Evolutionary conservation across 305 asterid genomes (phyloP).

Genomic region (Fraxinus angustifolia): DNA sequence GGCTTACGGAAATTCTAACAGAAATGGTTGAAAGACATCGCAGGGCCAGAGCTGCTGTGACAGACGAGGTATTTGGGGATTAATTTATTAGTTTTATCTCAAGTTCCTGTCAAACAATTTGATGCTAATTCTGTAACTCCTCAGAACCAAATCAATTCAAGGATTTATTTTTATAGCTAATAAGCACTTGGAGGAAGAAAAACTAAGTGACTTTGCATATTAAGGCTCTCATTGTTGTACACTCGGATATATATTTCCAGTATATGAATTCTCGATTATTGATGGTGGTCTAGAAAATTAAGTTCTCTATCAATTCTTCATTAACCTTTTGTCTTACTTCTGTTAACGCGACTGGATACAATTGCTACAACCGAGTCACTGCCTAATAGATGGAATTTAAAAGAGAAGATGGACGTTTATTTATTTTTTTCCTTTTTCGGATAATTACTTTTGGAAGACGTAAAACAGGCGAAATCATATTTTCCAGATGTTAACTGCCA

Average conservation of each 20-base stretch:
- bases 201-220: neutral
- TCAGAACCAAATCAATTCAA: neutral
- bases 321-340: neutral
- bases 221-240: neutral
- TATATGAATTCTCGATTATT: neutral
- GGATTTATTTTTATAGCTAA: neutral
- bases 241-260: neutral
- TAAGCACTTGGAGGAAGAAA: neutral
- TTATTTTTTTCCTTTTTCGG: neutral
- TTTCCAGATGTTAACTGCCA: neutral
- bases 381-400: neutral
- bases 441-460: neutral
- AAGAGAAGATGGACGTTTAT: neutral
- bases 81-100: neutral
- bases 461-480: neutral
- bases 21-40: constrained; percentile 82
- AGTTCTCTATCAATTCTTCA: neutral
- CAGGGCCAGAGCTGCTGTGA: constrained; percentile 78
- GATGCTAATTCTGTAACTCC: neutral
- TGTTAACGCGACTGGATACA: neutral
- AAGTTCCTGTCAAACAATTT: neutral
- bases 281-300: neutral
- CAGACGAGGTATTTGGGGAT: constrained; percentile 65
- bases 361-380: neutral
- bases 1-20: constrained; percentile 67